Evolutionary conservation across 192 early-diverging fungal genomes (phyloP).

Genomic region (Funneliformis geosporum): DNA sequence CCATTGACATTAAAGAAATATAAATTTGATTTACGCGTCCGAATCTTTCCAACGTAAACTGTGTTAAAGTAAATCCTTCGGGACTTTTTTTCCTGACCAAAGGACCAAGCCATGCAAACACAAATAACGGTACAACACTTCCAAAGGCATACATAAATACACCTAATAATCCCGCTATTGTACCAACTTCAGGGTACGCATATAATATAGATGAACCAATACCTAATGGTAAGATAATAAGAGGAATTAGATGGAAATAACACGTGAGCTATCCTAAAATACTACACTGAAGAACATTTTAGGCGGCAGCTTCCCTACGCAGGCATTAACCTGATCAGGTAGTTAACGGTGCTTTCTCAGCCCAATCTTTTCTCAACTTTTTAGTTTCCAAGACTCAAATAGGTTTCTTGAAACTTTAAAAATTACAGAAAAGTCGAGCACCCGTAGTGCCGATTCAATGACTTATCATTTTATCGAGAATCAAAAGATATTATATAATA

Average conservation of each 20-base stretch:
- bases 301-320: conserved; percentile 35
- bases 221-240: conserved; percentile 7
- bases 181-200: conserved; percentile 57
- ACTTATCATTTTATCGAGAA: background rate
- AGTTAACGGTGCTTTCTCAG: conserved; percentile 31
- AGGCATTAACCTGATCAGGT: conserved; percentile 36
- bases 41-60: conserved; percentile 58
- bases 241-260: conserved; percentile 50
- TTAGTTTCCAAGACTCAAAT: background rate
- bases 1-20: conserved; percentile 53
- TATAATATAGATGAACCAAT: conserved; percentile 63
- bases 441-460: conserved; percentile 29
- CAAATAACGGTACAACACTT: conserved; percentile 51
- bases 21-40: conserved; percentile 56
- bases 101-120: conserved; percentile 60
- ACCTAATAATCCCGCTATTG: conserved; percentile 57
- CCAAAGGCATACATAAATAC: conserved; percentile 63
- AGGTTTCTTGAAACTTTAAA: background rate
- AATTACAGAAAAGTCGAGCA: conserved; percentile 1
- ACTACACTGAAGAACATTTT: background rate
- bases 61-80: conserved; percentile 62
- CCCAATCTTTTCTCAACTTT: conserved; percentile 4
- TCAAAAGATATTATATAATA: conserved; percentile 14
- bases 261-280: background rate
- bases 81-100: conserved; percentile 55